Base-by-base conservation (phyloP, 2,329 filamentous ascomycete species). In the Nannizziopsis barbatae region DNA sequence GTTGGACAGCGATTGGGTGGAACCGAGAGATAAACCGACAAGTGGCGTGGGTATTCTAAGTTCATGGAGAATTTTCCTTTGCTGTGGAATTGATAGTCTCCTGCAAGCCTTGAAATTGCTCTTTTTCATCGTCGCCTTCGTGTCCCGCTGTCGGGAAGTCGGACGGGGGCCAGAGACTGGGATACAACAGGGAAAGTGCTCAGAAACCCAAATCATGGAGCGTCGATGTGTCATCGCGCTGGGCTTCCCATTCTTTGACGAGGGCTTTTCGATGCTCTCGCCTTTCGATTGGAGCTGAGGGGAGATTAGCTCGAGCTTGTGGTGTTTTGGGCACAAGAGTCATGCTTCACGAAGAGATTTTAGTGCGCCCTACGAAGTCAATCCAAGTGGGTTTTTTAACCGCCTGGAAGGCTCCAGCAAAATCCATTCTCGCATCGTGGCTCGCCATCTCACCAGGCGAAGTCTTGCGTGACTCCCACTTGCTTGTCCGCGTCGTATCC, bases 111-210 rank as follows among this genome's bases (percentile, higher is more conserved):
- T 10, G 4, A 20, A 18, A 32, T 17, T 17, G 11, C 30, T 15
- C 18, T 20, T 12, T 43, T 33, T 27, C n/a, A n/a, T 43, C 12
- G 27, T 43, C 41, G 11, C 40, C 41, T 43, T 14, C 11, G 15
- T 42, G 40, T 30, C 40, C 22, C 22, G 22, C 22, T 7, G 22
- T 7, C 22, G 22, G 40, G 40, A 27, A 30, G 40, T 42, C 12
- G 40, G 20, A 30, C 18, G 40, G 22, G 14, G 5, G 18, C 18
- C 22, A 27, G 22, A 30, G 40, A 42, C 40, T 11, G 40, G 40
- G 20, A 42, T 42, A 42, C 40, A 42, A 30, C 40, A 42, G 40
- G 40, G 30, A 42, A 42, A 42, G 8, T 6, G 12, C 31, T n/a
- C 18, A 30, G 14, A 12, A 15, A 9, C 40, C 22, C 22, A 27